Evolutionary conservation across 2,329 filamentous ascomycete species (phyloP).

Genomic region (Shiraia bambusicola): DNA sequence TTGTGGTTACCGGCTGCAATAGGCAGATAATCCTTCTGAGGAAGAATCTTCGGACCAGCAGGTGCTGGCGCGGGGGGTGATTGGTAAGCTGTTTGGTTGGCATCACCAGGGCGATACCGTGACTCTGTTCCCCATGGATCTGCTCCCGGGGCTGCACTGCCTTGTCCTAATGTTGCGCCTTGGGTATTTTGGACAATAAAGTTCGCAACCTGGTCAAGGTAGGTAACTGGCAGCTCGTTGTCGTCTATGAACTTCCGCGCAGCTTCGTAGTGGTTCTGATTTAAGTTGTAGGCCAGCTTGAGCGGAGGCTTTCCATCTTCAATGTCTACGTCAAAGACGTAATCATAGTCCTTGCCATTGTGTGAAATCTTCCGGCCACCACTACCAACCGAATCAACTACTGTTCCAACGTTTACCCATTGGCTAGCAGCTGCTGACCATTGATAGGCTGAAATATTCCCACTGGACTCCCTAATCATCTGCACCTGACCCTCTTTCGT

Average conservation of each 20-base stretch:
- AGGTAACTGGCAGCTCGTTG: conserved; percentile 83
- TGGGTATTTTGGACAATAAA: conserved; percentile 91
- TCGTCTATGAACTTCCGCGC: conserved; percentile 88
- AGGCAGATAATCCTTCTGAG: conserved; percentile 75
- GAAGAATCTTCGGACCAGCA: conserved; percentile 63
- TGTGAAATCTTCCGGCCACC: conserved; percentile 66
- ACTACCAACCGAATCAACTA: conserved; percentile 85
- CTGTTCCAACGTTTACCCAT: conserved; percentile 90
- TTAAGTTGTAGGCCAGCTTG: conserved; percentile 91
- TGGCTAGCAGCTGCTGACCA: conserved; percentile 70
- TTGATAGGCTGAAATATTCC: conserved; percentile 80
- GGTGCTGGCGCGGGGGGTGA: conserved; percentile 32
- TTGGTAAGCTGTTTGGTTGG: conserved; percentile 39
- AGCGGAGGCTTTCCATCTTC: conserved; percentile 90
- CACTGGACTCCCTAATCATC: conserved; percentile 82
- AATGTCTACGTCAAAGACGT: conserved; percentile 94
- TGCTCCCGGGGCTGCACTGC: conserved; percentile 49
- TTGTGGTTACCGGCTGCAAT: conserved; percentile 72
- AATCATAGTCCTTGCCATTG: conserved; percentile 88
- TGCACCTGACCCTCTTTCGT: conserved; percentile 97
- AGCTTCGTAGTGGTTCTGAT: conserved; percentile 87
- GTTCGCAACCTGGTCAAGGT: conserved; percentile 87
- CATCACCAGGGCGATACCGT: conserved; percentile 74
- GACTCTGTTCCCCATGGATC: conserved; percentile 80
- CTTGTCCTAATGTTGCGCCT: conserved; percentile 75